Conservation (phyloP, 2,329 filamentous ascomycete genomes). For the Arthrobotrys megalospora region DNA sequence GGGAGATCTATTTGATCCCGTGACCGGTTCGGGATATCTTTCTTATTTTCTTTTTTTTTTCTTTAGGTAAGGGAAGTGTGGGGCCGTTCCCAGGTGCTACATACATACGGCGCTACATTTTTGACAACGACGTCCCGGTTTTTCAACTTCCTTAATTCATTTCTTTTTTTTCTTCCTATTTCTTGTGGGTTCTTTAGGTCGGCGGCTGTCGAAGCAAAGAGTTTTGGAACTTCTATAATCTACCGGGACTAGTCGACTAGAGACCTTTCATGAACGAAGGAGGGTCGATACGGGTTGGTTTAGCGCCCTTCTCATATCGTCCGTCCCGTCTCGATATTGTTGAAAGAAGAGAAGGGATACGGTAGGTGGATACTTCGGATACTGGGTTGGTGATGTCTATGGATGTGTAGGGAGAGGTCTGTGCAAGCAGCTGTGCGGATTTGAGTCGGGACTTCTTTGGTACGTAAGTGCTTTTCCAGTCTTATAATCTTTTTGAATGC, state of each 20-base stretch:
- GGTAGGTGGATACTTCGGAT: too few species aligned
- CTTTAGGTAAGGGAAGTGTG: conserved; percentile 20
- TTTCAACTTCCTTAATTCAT: not conserved
- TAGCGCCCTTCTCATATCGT: conserved; percentile 11
- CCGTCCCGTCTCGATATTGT: not conserved
- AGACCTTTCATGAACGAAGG: not conserved
- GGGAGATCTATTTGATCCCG: not conserved
- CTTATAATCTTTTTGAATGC: too few species aligned
- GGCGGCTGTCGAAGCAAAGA: conserved; percentile 12
- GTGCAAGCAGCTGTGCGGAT: not conserved
- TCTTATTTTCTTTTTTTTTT: not conserved
- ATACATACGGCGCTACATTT: conserved; percentile 14
- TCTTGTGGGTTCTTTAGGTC: not conserved
- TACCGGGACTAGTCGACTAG: not conserved
- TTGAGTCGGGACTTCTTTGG: not conserved
- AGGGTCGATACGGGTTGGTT: conserved; percentile 4
- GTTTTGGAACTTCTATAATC: not conserved
- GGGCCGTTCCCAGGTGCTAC: not conserved
- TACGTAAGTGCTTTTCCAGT: not conserved
- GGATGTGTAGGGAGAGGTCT: not conserved
- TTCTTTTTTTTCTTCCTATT: not conserved
- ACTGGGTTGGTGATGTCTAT: not conserved
- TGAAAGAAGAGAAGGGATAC: too few species aligned
- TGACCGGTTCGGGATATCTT: not conserved
- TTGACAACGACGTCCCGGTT: conserved; percentile 11